Evolutionary conservation across 495 filamentous ascomycete species (phyloP), one percentile per base, ranked within the genome.

Genomic region (Penicillium cataractarum): DNA sequence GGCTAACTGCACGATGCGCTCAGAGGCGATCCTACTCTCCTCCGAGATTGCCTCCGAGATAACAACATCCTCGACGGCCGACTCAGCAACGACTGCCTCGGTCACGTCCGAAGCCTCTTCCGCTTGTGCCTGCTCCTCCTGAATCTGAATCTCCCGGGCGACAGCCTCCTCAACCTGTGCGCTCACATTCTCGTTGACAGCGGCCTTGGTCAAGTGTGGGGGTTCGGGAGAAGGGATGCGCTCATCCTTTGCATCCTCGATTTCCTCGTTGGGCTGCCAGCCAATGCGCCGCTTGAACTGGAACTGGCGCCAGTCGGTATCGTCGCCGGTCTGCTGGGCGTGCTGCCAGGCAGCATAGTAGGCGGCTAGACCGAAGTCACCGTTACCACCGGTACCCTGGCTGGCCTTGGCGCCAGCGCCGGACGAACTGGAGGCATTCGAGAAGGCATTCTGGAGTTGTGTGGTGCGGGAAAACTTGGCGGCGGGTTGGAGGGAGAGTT

Each of bases 261-360:
- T 68, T 19, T 87, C 82, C 12, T 81, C 72, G 9, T 82, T 74
- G 0, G 87, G 88, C 77, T 92, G 90, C 92, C 92, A 96, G 68
- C 91, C 93, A 73, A 97, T 92, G 42, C 87, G 83, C 71, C 91
- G 88, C 31, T 86, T 86, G 74, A 93, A 92, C 74, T 97, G 92
- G 65, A 92, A 93, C 75, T 96, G 92, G 37, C 87, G 88, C 92
- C 92, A 97, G 71, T 96, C 92, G 65, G 89, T 86, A 33, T 90
- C 89, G 22, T 89, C 89, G 21, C 80, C 84, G 29, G 78, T 84
- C 65, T 85, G 87, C 74, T 94, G 86, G 56, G 87, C 85, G 70
- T 90, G 89, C 72, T 91, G 92, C 81, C 93, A 91, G 39, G 92
- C 90, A 58, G 92, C 92, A 65, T 93, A 94, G 73, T 96, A 97